phyloP scores from a whole-genome alignment of 116 monocot genomes.

The Cymodocea nodosa region DNA sequence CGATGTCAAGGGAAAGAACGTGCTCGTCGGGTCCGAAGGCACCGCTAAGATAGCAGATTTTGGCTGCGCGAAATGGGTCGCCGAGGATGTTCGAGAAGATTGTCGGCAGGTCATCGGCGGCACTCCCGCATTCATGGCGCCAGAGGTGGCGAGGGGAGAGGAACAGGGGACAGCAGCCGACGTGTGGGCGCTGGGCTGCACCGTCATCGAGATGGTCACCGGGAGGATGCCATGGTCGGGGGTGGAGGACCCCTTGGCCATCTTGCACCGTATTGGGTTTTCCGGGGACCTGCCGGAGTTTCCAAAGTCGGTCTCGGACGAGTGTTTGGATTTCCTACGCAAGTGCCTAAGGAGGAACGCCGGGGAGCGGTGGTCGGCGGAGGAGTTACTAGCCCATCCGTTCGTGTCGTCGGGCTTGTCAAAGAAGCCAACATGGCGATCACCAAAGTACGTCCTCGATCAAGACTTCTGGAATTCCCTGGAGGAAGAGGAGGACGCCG shows the following conservation, averaged over 20 bases:
- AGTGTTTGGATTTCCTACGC: conserved; percentile 36
- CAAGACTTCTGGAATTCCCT: conserved; percentile 26
- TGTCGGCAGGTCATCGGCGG: conserved; percentile 38
- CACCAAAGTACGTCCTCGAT: conserved; percentile 51
- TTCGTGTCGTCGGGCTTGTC: conserved; percentile 9
- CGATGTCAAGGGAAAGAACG: conserved; percentile 62
- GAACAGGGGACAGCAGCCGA: conserved; percentile 45
- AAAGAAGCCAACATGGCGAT: conserved; percentile 9
- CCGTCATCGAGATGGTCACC: conserved; percentile 68
- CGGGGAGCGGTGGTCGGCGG: conserved; percentile 43
- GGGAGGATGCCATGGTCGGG: conserved; percentile 53
- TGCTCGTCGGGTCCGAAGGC: conserved; percentile 41
- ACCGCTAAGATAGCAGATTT: conserved; percentile 52
- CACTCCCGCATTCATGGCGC: conserved; percentile 23
- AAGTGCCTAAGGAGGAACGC: conserved; percentile 33
- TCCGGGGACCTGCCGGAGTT: conserved; percentile 25
- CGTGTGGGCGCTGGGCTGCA: conserved; percentile 69
- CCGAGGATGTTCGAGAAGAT: neutral
- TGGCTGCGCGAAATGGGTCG: conserved; percentile 33
- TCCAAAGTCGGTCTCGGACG: conserved; percentile 27
- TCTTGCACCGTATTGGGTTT: conserved; percentile 36
- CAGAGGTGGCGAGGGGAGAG: conserved; percentile 24
- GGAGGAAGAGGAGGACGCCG: conserved; percentile 11
- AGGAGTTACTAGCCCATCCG: conserved; percentile 47
- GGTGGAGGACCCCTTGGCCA: conserved; percentile 10